Evolutionary conservation across 371 early-diverging fungal species (phyloP).

Genomic region (Apophysomyces variabilis): DNA sequence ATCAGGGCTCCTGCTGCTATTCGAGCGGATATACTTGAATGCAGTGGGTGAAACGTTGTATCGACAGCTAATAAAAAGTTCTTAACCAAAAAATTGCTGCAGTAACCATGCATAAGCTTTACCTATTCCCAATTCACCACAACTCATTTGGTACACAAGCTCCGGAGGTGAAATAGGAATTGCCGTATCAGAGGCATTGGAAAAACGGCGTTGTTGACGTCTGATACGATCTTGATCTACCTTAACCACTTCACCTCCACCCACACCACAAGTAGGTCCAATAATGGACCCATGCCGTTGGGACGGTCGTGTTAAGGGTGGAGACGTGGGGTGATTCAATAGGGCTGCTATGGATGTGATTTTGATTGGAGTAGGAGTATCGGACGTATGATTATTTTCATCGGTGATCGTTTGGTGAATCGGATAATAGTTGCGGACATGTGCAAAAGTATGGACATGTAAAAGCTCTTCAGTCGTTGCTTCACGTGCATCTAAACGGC

Average conservation of each 20-base stretch:
- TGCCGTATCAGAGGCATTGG: slow-evolving; percentile 35
- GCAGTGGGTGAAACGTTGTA: slow-evolving; percentile 61
- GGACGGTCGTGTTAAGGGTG: slow-evolving; percentile 13
- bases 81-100: neutral
- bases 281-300: slow-evolving; percentile 20
- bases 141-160: slow-evolving; percentile 53
- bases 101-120: slow-evolving; percentile 40
- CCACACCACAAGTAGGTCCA: slow-evolving; percentile 37
- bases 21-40: slow-evolving; percentile 57
- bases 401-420: slow-evolving; percentile 17
- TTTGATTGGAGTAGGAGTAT: slow-evolving; percentile 22
- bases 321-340: slow-evolving; percentile 23
- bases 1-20: slow-evolving; percentile 65
- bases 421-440: slow-evolving; percentile 60
- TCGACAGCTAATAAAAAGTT: slow-evolving; percentile 43
- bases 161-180: slow-evolving; percentile 52
- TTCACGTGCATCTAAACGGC: slow-evolving; percentile 56
- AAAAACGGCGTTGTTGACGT: slow-evolving; percentile 41
- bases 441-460: slow-evolving; percentile 55
- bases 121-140: slow-evolving; percentile 59
- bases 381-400: slow-evolving; percentile 12
- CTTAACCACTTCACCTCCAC: slow-evolving; percentile 39
- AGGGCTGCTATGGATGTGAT: slow-evolving; percentile 40
- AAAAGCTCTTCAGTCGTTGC: slow-evolving; percentile 56
- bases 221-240: slow-evolving; percentile 32